These are phyloP conservation scores for Aureobasidium sp. DNA, from an alignment of 2,329 filamentous ascomycete species.

Conservation along the genomic window DNA sequence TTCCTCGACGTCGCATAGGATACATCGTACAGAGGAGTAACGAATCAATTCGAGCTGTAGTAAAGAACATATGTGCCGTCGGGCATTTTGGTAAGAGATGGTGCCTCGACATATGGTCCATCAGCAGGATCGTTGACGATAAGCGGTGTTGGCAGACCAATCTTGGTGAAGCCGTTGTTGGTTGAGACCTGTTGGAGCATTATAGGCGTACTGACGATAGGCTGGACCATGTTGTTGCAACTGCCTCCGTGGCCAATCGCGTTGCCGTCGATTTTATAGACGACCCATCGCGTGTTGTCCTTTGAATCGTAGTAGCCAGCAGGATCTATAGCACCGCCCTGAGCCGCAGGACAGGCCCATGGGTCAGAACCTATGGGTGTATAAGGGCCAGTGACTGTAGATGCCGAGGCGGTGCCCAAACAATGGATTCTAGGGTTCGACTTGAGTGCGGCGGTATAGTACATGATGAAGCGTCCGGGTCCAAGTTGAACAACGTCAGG, in stretches of 20 bases:
- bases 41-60: conserved; percentile 20
- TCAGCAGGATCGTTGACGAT: conserved; percentile 25
- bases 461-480: conserved; percentile 25
- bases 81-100: conserved; percentile 21
- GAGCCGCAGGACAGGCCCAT: conserved; percentile 23
- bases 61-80: conserved; percentile 20
- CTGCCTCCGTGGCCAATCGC: conserved; percentile 19
- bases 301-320: conserved; percentile 22
- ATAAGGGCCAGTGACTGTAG: conserved; percentile 24
- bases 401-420: conserved; percentile 23
- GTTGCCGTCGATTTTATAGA: conserved; percentile 22
- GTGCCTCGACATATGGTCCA: conserved; percentile 30
- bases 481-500: conserved; percentile 26
- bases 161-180: conserved; percentile 22
- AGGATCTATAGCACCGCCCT: conserved; percentile 27
- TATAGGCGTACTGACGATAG: conserved; percentile 21
- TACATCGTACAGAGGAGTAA: conserved; percentile 18
- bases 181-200: conserved; percentile 18
- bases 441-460: conserved; percentile 23
- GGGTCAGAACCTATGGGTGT: conserved; percentile 21
- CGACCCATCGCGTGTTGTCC: conserved; percentile 19
- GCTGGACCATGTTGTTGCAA: conserved; percentile 18
- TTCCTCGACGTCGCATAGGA: conserved; percentile 18
- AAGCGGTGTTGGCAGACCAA: conserved; percentile 21
- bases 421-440: conserved; percentile 21